A percentile compares a stretch with the other conserved stretches of the same genome.
Conservation (phyloP, 108 stramenopile species). For the Seminavis robusta region DNA sequence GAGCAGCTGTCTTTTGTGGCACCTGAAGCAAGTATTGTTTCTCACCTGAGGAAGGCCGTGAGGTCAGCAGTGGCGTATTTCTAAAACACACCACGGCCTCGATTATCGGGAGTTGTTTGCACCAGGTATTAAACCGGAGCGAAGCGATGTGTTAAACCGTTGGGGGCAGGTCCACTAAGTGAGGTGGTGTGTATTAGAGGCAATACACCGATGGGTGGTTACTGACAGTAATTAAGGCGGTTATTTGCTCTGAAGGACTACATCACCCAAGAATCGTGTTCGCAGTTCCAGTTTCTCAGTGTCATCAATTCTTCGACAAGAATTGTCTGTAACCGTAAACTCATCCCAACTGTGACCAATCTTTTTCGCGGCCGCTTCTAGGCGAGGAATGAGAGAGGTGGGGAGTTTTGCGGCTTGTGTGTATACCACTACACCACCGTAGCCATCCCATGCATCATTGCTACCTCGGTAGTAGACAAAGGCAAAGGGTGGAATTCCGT, state of each 20-base stretch:
- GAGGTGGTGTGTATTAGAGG: no score
- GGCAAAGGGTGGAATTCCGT: constrained; percentile 81
- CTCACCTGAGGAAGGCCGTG: no score
- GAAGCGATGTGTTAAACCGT: no score
- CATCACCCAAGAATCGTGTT: constrained; percentile 84
- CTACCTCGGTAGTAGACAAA: constrained; percentile 93
- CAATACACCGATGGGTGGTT: no score
- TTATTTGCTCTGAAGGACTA: constrained; percentile 66
- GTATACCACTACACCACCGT: constrained; percentile 94
- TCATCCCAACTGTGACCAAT: constrained; percentile 84
- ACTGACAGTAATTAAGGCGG: no score
- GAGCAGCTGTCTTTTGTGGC: no score
- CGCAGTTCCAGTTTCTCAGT: constrained; percentile 56
- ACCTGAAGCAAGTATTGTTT: no score
- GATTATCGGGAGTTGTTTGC: no score
- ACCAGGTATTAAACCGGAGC: no score
- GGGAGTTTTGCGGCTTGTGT: constrained; percentile 82
- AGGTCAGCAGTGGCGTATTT: no score
- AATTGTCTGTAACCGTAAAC: constrained; percentile 73
- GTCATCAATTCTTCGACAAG: constrained; percentile 45
- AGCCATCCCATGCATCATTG: constrained; percentile 97
- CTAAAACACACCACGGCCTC: no score
- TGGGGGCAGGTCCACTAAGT: no score
- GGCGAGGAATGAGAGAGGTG: constrained; percentile 69
- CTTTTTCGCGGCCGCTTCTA: constrained; percentile 80